A percentile compares a stretch with the other conserved stretches of the same genome.
phyloP scores from a whole-genome alignment of 345 rosid genomes.

The Clausena lansium region DNA sequence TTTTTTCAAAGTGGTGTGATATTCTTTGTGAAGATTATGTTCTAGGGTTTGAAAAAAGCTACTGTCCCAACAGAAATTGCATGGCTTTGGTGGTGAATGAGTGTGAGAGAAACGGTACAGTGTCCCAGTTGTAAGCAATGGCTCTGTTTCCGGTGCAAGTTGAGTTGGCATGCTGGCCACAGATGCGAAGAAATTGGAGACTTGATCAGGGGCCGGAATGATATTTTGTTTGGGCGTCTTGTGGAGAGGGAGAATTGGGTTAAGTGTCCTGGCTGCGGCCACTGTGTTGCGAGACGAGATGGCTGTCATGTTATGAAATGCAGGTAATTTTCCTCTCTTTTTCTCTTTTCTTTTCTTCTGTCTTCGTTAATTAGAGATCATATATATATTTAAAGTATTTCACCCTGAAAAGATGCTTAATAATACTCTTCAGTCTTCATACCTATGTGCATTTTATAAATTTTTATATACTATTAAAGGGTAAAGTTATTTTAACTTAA shows the following conservation, averaged over 20 bases:
- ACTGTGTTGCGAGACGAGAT: constrained; percentile 22
- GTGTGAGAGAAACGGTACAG: constrained; percentile 5
- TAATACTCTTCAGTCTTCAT: too few species aligned
- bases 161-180: constrained; percentile 31
- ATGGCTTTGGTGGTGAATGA: constrained; percentile 19
- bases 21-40: constrained; percentile 19
- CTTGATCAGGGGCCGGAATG: too few species aligned
- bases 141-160: constrained; percentile 30
- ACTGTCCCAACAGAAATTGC: constrained; percentile 33
- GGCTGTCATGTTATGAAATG: constrained; percentile 13
- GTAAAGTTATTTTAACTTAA: too few species aligned
- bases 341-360: too few species aligned
- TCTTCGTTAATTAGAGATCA: too few species aligned
- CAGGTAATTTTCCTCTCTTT: too few species aligned
- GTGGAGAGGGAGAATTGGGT: constrained; percentile 10
- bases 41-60: constrained; percentile 20
- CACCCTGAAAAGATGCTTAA: too few species aligned
- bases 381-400: too few species aligned
- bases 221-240: too few species aligned
- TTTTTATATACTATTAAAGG: too few species aligned
- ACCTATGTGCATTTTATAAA: too few species aligned
- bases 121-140: constrained; percentile 27
- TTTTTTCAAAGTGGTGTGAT: constrained; percentile 30
- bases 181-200: constrained; percentile 5
- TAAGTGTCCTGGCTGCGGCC: constrained; percentile 27